phyloP scores from a whole-genome alignment of 1,284 basidiomycete species.

The Leucoagaricus sp. region DNA sequence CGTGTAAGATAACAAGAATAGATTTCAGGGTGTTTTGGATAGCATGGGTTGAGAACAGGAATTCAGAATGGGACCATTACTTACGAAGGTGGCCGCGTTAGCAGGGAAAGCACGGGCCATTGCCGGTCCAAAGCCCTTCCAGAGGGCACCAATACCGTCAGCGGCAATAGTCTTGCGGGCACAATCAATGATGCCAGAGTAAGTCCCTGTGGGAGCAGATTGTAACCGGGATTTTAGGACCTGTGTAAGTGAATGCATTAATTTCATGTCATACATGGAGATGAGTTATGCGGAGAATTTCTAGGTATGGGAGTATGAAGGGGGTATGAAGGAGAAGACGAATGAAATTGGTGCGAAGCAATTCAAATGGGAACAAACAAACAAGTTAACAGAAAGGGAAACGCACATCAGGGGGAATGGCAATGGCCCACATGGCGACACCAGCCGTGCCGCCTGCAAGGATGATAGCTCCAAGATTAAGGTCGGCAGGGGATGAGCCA shows the following conservation, averaged over 20 bases:
- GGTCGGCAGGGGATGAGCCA: slow-evolving; percentile 73
- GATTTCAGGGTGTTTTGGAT: slow-evolving; percentile 1
- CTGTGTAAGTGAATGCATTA: slow-evolving; percentile 38
- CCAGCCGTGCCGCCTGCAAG: slow-evolving; percentile 94
- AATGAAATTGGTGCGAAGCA: not conserved
- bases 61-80: slow-evolving; percentile 30
- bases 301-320: not conserved
- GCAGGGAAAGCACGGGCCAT: slow-evolving; percentile 95
- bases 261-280: not conserved
- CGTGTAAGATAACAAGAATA: slow-evolving; percentile 1
- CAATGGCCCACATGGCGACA: slow-evolving; percentile 97
- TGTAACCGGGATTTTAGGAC: slow-evolving; percentile 96
- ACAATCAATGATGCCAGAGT: slow-evolving; percentile 94
- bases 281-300: not conserved
- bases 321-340: not conserved
- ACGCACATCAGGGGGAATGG: slow-evolving; percentile 92
- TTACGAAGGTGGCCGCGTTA: slow-evolving; percentile 93
- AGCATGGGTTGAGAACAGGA: not conserved
- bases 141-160: slow-evolving; percentile 88
- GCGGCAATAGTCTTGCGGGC: slow-evolving; percentile 89
- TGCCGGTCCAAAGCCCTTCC: slow-evolving; percentile 97
- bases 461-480: slow-evolving; percentile 89
- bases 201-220: slow-evolving; percentile 95
- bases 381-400: not conserved
- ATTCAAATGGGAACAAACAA: too few species aligned